These are phyloP conservation scores for Amanita subjunquillea DNA, from an alignment of 768 basidiomycete species.

Conservation along the genomic window DNA sequence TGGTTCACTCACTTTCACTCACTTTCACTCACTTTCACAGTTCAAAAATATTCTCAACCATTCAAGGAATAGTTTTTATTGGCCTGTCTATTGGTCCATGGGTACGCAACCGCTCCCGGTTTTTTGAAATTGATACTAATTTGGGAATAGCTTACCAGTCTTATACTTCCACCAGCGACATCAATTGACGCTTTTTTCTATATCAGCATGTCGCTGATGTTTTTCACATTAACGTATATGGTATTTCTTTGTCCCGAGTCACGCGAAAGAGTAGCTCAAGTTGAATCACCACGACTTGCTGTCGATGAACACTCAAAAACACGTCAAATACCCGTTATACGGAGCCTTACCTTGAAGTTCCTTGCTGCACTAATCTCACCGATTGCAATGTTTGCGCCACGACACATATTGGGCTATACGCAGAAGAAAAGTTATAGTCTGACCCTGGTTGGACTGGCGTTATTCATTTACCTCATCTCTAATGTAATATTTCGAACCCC, in stretches of 20 bases:
- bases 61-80: slow-evolving; percentile 67
- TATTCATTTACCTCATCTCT: slow-evolving; percentile 58
- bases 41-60: slow-evolving; percentile 46
- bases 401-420: slow-evolving; percentile 26
- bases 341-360: slow-evolving; percentile 18
- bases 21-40: slow-evolving; percentile 14
- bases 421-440: slow-evolving; percentile 62
- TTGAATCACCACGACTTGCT: slow-evolving; percentile 10
- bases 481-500: slow-evolving; percentile 28
- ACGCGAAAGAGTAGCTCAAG: slow-evolving; percentile 17
- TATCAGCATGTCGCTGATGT: slow-evolving; percentile 28
- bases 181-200: slow-evolving; percentile 42
- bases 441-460: slow-evolving; percentile 50
- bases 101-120: slow-evolving; percentile 26
- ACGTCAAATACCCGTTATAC: slow-evolving; percentile 19
- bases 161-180: slow-evolving; percentile 52
- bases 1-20: background rate
- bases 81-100: slow-evolving; percentile 76
- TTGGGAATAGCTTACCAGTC: slow-evolving; percentile 25
- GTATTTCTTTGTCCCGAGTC: slow-evolving; percentile 47
- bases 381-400: slow-evolving; percentile 60
- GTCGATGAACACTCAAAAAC: slow-evolving; percentile 17
- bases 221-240: slow-evolving; percentile 27
- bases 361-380: slow-evolving; percentile 46
- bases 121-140: slow-evolving; percentile 12